A percentile compares a stretch with the other conserved stretches of the same genome.
Evolutionary conservation across 1,139 yeast species (phyloP).

Genomic region (Diutina rugosa): DNA sequence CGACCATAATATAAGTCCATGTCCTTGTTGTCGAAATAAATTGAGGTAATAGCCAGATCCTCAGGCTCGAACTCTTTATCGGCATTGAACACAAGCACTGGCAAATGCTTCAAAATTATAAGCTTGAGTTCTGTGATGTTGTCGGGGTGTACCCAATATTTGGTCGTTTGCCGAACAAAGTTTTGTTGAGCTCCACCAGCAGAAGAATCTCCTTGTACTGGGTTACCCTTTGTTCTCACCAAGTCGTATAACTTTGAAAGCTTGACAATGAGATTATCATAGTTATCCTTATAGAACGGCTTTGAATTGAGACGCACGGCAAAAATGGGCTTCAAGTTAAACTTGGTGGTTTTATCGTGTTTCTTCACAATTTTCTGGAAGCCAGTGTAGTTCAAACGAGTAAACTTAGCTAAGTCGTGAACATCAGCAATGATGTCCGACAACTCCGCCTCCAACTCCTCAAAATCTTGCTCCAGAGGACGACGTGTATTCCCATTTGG

Average conservation of each 20-base stretch:
- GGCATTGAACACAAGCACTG: constrained; percentile 91
- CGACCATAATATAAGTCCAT: constrained; percentile 91
- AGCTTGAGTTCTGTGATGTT: constrained; percentile 95
- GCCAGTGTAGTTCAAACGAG: constrained; percentile 88
- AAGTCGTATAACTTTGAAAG: constrained; percentile 81
- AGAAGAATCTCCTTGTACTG: constrained; percentile 83
- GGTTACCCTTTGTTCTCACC: constrained; percentile 92
- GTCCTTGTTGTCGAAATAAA: constrained; percentile 80
- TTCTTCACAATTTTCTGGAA: constrained; percentile 92
- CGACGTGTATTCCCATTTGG: constrained; percentile 10
- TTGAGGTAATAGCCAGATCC: constrained; percentile 93
- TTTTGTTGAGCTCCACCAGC: constrained; percentile 98
- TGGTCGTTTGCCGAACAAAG: constrained; percentile 95
- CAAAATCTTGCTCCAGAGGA: constrained; percentile 68
- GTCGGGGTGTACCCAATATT: constrained; percentile 98
- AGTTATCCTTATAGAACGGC: constrained; percentile 91
- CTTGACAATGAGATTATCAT: constrained; percentile 79
- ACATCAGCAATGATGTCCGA: constrained; percentile 94
- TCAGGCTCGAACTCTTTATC: constrained; percentile 91
- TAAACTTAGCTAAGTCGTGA: constrained; percentile 88
- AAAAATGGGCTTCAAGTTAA: constrained; percentile 79
- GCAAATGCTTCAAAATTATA: constrained; percentile 84
- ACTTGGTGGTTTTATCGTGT: constrained; percentile 84
- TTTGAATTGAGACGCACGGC: constrained; percentile 85
- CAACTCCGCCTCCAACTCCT: constrained; percentile 80